Base-by-base conservation (phyloP, 23 red algal genomes). In the Chondrus crispus region DNA sequence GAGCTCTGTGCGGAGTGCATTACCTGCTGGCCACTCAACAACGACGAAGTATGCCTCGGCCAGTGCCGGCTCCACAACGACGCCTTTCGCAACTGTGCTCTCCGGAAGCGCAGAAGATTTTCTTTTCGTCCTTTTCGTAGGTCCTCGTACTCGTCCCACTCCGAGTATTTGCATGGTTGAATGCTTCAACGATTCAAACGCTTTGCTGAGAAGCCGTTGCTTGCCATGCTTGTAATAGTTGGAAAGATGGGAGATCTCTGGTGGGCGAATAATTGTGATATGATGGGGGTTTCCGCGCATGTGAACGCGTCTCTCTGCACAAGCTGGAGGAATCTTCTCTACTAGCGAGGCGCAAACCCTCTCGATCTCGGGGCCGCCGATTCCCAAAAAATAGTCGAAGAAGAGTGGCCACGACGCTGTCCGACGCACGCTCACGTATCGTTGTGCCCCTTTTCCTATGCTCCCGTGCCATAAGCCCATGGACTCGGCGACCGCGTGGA, bases 401-500 rank as follows among this genome's bases (percentile, higher is more conserved):
- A 94, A 94, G 13, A 86, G 68, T 33, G 91, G 91, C 82, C 91
- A 94, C 30, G 47, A 41, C 20, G 55, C 14, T 4, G 29, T 78
- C 22, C 55, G 11, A 5, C 41, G 26, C 33, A 94, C 82, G 8
- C 81, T 7, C 28, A 94, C 91, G 24, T 63, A 29, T 50, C 91
- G 81, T 41, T 76, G 44, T 14, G 81, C 44, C n/a, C 91, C 81
- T 47, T 69, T 47, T 3, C 91, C 91, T 38, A 79, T 33, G 62
- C 91, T 94, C 29, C 46, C 44, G 60, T 94, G 91, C 45, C 33
- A 72, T 32, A 88, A 50, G 37, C 70, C 82, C 62, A 94, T 43
- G 33, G 58, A 44, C 29, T 85, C 91, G 1, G 91, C 81, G n/a
- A 94, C 74, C 29, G 74, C 91, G 62, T 94, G 91, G 41, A 94